These are phyloP conservation scores for Calonectria multiphialidica DNA, from an alignment of 2,329 filamentous ascomycete species.

Conservation along the genomic window DNA sequence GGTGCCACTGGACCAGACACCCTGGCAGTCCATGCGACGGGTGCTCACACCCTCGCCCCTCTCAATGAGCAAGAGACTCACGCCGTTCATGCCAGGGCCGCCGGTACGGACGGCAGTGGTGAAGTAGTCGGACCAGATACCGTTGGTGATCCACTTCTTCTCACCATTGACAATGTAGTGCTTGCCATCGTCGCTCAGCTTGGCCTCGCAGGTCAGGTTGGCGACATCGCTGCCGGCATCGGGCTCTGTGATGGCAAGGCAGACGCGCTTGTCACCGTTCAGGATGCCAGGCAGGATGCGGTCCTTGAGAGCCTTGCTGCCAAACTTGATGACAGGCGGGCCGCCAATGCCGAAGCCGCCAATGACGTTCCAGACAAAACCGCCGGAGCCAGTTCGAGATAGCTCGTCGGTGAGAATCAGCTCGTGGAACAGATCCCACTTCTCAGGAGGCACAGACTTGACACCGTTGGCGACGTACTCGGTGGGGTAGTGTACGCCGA, in stretches of 20 bases:
- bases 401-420: slow-evolving; percentile 95
- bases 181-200: slow-evolving; percentile 94
- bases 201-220: slow-evolving; percentile 95
- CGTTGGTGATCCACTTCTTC: slow-evolving; percentile 99
- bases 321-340: slow-evolving; percentile 92
- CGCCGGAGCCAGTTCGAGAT: slow-evolving; percentile 87
- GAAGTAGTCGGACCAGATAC: slow-evolving; percentile 97
- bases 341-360: slow-evolving; percentile 97
- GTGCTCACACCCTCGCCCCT: slow-evolving; percentile 90
- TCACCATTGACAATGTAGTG: slow-evolving; percentile 99
- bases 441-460: slow-evolving; percentile 83
- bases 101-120: slow-evolving; percentile 95
- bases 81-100: slow-evolving; percentile 89
- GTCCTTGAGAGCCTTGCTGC: slow-evolving; percentile 85
- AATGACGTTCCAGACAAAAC: slow-evolving; percentile 96
- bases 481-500: slow-evolving; percentile 85
- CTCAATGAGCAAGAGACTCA: slow-evolving; percentile 93
- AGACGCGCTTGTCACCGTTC: slow-evolving; percentile 95
- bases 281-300: slow-evolving; percentile 91
- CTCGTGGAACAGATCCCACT: slow-evolving; percentile 99
- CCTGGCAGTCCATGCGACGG: slow-evolving; percentile 97
- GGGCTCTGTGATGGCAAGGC: slow-evolving; percentile 95
- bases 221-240: slow-evolving; percentile 96
- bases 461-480: slow-evolving; percentile 78
- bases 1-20: slow-evolving; percentile 94